These are phyloP conservation scores for Colletotrichum melonis DNA, from an alignment of 2,329 filamentous ascomycete genomes.

Conservation along the genomic window DNA sequence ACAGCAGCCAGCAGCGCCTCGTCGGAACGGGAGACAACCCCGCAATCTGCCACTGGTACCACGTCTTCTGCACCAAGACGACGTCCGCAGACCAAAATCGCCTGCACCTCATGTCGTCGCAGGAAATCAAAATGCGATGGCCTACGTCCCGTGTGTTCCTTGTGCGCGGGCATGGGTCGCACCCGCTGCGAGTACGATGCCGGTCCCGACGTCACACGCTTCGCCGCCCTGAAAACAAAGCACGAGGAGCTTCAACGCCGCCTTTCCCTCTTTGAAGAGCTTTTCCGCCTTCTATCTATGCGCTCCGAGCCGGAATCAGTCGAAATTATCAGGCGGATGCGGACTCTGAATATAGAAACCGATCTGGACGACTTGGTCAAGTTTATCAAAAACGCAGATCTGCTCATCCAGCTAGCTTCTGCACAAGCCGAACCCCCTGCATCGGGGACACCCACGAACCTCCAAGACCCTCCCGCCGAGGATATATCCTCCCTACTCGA, in stretches of 20 bases:
- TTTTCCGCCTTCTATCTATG: slow-evolving; percentile 29
- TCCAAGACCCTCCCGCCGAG: background rate
- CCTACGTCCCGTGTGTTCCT: slow-evolving; percentile 32
- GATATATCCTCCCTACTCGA: slow-evolving; percentile 25
- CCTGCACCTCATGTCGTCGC: slow-evolving; percentile 35
- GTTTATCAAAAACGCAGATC: slow-evolving; percentile 36
- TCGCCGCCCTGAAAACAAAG: slow-evolving; percentile 32
- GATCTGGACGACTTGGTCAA: slow-evolving; percentile 32
- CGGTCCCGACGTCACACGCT: slow-evolving; percentile 35
- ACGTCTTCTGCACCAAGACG: slow-evolving; percentile 20
- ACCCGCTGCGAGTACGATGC: slow-evolving; percentile 36
- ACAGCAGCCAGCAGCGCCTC: slow-evolving; percentile 25
- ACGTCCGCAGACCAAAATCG: slow-evolving; percentile 35
- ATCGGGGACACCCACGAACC: background rate
- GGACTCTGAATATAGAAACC: slow-evolving; percentile 24
- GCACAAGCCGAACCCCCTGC: slow-evolving; percentile 3
- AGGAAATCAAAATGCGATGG: slow-evolving; percentile 37
- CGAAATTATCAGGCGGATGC: slow-evolving; percentile 34
- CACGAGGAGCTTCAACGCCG: slow-evolving; percentile 33
- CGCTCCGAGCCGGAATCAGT: slow-evolving; percentile 35
- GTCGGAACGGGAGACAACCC: slow-evolving; percentile 24
- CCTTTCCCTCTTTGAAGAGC: slow-evolving; percentile 29
- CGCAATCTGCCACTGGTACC: slow-evolving; percentile 22
- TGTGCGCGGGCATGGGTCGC: slow-evolving; percentile 33
- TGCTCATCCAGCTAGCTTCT: slow-evolving; percentile 32